phyloP scores from a whole-genome alignment of 2,329 filamentous ascomycete species.

The Xylariaceae sp. region DNA sequence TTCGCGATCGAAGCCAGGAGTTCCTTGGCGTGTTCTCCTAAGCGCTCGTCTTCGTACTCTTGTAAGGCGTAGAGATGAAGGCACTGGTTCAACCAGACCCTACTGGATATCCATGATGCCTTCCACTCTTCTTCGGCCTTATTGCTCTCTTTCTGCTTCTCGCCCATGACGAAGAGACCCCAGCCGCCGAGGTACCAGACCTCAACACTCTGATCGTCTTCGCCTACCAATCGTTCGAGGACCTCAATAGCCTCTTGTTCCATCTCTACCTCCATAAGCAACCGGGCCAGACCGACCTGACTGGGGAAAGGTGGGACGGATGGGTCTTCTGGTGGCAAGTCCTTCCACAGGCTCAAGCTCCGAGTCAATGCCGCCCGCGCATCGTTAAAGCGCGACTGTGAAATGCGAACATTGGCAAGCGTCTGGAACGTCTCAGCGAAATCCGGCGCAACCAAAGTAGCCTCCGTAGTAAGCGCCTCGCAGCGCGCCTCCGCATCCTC shows the following conservation, averaged over 20 bases:
- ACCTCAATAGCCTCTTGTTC: constrained; percentile 80
- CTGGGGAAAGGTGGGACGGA: constrained; percentile 80
- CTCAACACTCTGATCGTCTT: constrained; percentile 93
- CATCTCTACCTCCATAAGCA: constrained; percentile 87
- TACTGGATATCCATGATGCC: constrained; percentile 64
- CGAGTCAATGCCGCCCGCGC: constrained; percentile 71
- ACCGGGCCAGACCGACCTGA: constrained; percentile 72
- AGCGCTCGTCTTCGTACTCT: constrained; percentile 78
- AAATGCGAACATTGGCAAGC: constrained; percentile 87
- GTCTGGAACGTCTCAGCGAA: constrained; percentile 91
- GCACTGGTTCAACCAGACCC: constrained; percentile 78
- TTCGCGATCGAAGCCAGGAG: constrained; percentile 59
- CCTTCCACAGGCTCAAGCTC: constrained; percentile 79
- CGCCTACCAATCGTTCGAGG: constrained; percentile 72
- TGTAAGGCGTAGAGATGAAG: constrained; percentile 71
- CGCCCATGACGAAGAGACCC: constrained; percentile 75
- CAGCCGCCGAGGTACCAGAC: constrained; percentile 96
- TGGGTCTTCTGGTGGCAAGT: constrained; percentile 65
- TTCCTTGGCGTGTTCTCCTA: constrained; percentile 70
- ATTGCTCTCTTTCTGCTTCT: constrained; percentile 53
- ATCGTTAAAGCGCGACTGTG: constrained; percentile 73
- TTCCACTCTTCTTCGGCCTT: constrained; percentile 48
- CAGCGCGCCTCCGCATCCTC: constrained; percentile 83
- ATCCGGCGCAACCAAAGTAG: constrained; percentile 74
- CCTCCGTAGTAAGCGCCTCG: constrained; percentile 84